Conservation (phyloP, 495 filamentous ascomycete species). For the Penicillium alfredii region DNA sequence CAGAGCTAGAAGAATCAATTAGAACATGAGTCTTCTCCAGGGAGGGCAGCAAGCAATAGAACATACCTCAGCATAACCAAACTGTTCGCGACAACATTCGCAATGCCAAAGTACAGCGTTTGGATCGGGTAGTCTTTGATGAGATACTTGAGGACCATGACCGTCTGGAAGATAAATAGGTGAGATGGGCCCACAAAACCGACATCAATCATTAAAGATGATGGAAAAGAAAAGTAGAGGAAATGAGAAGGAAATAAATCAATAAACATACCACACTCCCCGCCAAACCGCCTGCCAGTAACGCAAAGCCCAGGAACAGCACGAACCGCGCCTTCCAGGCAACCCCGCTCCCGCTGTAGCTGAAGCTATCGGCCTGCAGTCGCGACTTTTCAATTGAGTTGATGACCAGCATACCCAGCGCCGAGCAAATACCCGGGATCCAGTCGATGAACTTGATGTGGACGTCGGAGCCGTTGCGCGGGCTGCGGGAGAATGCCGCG, state of each 20-base stretch:
- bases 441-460: conserved; percentile 98
- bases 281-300: conserved; percentile 89
- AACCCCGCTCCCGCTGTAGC: conserved; percentile 78
- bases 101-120: conserved; percentile 87
- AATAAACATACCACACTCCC: conserved; percentile 61
- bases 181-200: too few relatives aligned
- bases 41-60: background rate
- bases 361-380: conserved; percentile 78
- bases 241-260: conserved; percentile 10
- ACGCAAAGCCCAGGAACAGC: conserved; percentile 90
- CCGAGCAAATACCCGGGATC: conserved; percentile 93
- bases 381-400: conserved; percentile 94
- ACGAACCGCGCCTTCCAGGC: conserved; percentile 96
- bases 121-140: conserved; percentile 73
- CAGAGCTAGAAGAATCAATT: conserved; percentile 49
- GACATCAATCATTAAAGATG: too few relatives aligned
- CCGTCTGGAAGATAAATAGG: conserved; percentile 42
- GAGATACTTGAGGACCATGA: conserved; percentile 88
- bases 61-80: conserved; percentile 81
- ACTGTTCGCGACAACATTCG: conserved; percentile 83
- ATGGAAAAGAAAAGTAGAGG: too few relatives aligned
- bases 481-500: conserved; percentile 76
- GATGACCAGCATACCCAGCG: conserved; percentile 96
- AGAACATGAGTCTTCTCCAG: conserved; percentile 12
- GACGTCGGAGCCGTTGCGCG: conserved; percentile 68